phyloP scores from a whole-genome alignment of 208 protist genomes.

The Trypanosoma avium region DNA sequence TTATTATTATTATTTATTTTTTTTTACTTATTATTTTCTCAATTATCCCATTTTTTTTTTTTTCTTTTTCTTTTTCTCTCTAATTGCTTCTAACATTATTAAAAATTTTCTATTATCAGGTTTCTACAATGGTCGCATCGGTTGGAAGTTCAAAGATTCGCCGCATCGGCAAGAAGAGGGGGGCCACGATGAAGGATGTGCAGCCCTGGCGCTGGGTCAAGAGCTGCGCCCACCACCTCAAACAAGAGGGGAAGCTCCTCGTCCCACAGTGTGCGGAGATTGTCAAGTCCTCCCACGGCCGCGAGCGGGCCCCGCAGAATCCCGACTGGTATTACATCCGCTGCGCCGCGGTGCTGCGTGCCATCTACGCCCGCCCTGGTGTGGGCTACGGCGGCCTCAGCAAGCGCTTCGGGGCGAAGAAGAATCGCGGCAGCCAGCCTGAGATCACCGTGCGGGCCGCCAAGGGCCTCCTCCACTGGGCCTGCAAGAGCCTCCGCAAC shows the following conservation, averaged over 20 bases:
- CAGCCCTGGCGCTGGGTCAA: conserved; percentile 95
- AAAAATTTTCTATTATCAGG: background rate
- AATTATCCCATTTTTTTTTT: too few relatives aligned
- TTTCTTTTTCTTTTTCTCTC: background rate
- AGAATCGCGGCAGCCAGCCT: conserved; percentile 86
- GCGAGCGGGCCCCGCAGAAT: conserved; percentile 96
- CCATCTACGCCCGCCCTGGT: conserved; percentile 95
- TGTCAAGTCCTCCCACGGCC: conserved; percentile 95
- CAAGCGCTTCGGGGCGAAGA: conserved; percentile 94
- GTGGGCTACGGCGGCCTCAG: conserved; percentile 93
- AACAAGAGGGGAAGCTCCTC: conserved; percentile 92
- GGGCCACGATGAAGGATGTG: conserved; percentile 94
- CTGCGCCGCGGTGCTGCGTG: conserved; percentile 95
- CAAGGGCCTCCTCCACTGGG: conserved; percentile 90
- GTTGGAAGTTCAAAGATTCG: conserved; percentile 69
- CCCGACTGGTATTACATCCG: conserved; percentile 99
- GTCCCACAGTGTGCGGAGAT: conserved; percentile 97
- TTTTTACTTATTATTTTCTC: too few relatives aligned
- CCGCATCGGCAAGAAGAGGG: conserved; percentile 89
- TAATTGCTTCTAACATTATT: background rate
- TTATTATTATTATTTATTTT: background rate
- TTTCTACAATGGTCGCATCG: conserved; percentile 47
- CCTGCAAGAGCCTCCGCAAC: conserved; percentile 94
- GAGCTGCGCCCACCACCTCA: conserved; percentile 94
- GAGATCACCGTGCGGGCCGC: conserved; percentile 87